These are phyloP conservation scores for Alternaria brassicicola DNA, from an alignment of 2,329 filamentous ascomycete species.

Conservation along the genomic window DNA sequence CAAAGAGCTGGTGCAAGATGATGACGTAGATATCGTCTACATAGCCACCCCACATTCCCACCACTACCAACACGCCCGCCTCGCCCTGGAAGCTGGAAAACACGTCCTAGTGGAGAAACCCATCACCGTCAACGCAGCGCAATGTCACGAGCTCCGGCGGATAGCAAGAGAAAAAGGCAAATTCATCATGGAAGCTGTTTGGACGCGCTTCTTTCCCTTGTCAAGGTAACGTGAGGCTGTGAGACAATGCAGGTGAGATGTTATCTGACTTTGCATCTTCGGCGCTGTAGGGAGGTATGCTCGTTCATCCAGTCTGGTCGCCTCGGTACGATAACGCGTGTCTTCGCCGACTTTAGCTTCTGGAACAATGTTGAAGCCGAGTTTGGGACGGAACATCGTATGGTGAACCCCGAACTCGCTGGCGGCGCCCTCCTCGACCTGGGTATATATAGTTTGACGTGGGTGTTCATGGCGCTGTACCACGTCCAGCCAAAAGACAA, in stretches of 20 bases:
- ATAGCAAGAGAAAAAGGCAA: slow-evolving; percentile 71
- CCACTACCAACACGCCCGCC: slow-evolving; percentile 88
- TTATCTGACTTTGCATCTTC: too few species aligned
- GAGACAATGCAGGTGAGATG: too few species aligned
- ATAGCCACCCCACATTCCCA: slow-evolving; percentile 90
- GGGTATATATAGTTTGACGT: slow-evolving; percentile 86
- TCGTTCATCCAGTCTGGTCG: slow-evolving; percentile 64
- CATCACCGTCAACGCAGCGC: slow-evolving; percentile 80
- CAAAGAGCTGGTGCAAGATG: slow-evolving; percentile 76
- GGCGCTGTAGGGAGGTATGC: slow-evolving; percentile 75
- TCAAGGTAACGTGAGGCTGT: too few species aligned
- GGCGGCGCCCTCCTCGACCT: slow-evolving; percentile 84
- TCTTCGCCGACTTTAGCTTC: slow-evolving; percentile 64
- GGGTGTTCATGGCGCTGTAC: slow-evolving; percentile 88
- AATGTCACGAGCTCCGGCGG: slow-evolving; percentile 73
- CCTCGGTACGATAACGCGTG: slow-evolving; percentile 63
- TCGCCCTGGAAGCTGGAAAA: slow-evolving; percentile 83
- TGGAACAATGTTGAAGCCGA: slow-evolving; percentile 65
- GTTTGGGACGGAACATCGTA: slow-evolving; percentile 65
- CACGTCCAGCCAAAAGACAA: slow-evolving; percentile 69
- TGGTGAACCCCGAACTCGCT: slow-evolving; percentile 84
- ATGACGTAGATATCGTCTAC: slow-evolving; percentile 84
- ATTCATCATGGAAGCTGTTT: slow-evolving; percentile 68
- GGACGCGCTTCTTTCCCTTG: slow-evolving; percentile 87
- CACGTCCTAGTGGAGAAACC: slow-evolving; percentile 90